Conservation (phyloP, 1,284 basidiomycete genomes). For the Cryptococcus neoformans region DNA sequence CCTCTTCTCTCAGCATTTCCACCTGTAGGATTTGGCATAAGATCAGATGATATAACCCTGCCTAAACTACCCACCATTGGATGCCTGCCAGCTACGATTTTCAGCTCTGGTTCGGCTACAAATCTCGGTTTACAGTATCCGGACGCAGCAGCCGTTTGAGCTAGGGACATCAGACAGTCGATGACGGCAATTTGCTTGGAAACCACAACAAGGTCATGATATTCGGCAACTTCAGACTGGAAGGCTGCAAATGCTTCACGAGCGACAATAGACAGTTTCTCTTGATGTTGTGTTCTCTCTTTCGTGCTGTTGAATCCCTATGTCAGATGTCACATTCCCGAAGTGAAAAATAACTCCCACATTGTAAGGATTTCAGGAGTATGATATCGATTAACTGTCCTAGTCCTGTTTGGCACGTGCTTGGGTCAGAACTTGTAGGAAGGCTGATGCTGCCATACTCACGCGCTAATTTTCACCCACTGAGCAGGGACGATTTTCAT, state of each 20-base stretch:
- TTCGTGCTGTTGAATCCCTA: slow-evolving; percentile 50
- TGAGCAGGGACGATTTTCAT: slow-evolving; percentile 69
- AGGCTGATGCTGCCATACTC: slow-evolving; percentile 8
- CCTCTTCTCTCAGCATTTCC: slow-evolving; percentile 68
- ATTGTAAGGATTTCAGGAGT: slow-evolving; percentile 68
- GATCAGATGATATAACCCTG: too few species aligned
- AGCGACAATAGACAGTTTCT: slow-evolving; percentile 66
- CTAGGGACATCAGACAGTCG: slow-evolving; percentile 47
- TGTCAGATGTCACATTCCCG: slow-evolving; percentile 3
- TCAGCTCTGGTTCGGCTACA: slow-evolving; percentile 58
- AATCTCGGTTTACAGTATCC: slow-evolving; percentile 65
- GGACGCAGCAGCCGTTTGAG: slow-evolving; percentile 38
- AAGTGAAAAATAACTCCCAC: slow-evolving; percentile 17
- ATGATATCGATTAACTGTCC: slow-evolving; percentile 71
- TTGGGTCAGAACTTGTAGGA: neutral
- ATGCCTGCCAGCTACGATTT: slow-evolving; percentile 57
- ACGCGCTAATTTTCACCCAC: slow-evolving; percentile 79
- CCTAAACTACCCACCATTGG: slow-evolving; percentile 55
- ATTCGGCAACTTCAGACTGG: slow-evolving; percentile 64
- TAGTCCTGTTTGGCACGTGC: slow-evolving; percentile 60
- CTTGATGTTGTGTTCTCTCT: slow-evolving; percentile 72
- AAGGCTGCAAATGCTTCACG: slow-evolving; percentile 65
- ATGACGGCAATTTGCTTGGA: slow-evolving; percentile 69
- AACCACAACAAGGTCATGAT: slow-evolving; percentile 68
- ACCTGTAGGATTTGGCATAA: too few species aligned